A percentile compares a stretch with the other conserved stretches of the same genome.
Evolutionary conservation across 2,329 filamentous ascomycete species (phyloP).

Genomic region (Plectosphaerella sp.): DNA sequence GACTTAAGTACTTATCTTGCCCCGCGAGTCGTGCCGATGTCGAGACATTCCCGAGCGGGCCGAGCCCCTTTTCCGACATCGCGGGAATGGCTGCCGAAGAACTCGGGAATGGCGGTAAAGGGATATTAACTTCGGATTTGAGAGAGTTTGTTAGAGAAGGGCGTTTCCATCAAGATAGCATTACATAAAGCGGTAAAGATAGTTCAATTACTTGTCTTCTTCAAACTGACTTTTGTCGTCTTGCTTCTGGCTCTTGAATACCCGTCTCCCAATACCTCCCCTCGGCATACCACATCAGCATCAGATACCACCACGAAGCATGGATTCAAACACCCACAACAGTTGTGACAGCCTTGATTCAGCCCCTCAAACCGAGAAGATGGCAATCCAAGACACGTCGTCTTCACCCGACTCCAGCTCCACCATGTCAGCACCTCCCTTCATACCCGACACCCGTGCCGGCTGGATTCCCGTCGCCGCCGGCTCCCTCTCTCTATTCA

Average conservation of each 20-base stretch:
- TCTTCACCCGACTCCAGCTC: background rate
- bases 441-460: background rate
- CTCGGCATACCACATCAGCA: background rate
- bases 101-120: background rate
- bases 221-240: too few relatives aligned
- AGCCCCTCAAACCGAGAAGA: background rate
- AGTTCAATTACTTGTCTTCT: too few relatives aligned
- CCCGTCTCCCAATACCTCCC: too few relatives aligned
- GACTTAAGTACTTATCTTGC: too few relatives aligned
- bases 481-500: slow-evolving; percentile 16
- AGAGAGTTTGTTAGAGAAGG: too few relatives aligned
- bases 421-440: background rate
- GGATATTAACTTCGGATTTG: too few relatives aligned
- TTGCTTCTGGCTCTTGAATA: too few relatives aligned
- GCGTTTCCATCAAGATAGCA: too few relatives aligned
- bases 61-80: background rate
- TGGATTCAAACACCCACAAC: background rate
- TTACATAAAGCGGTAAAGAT: too few relatives aligned
- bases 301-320: background rate
- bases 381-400: background rate
- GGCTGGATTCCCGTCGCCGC: slow-evolving; percentile 21
- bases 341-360: background rate
- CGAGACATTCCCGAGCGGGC: background rate
- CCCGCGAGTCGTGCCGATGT: too few relatives aligned
- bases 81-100: background rate